Evolutionary conservation across 345 rosid species (phyloP), one percentile per base, ranked within the genome.

Genomic region (Populus nigra): DNA sequence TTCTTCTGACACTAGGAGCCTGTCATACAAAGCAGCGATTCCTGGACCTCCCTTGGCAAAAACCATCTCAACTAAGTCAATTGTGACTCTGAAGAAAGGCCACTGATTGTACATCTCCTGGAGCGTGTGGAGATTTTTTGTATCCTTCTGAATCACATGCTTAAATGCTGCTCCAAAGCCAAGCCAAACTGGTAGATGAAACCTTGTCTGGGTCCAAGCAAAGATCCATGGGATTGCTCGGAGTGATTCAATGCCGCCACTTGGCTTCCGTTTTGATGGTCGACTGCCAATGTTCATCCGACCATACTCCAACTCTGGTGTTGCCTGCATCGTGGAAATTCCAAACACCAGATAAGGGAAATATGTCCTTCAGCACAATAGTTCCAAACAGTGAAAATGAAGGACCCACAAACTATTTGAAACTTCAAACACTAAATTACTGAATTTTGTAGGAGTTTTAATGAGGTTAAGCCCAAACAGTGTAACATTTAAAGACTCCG

Each of bases 201-300:
- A 94, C 79, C 97, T 89, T 13, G 97, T 96, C 78, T 90, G 98
- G 0, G 97, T 94, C 99, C 98, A 96, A 1, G 93, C 98, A 86
- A 96, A 96, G 75, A 96, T 94, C 98, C 97, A 94, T 36, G 99
- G 98, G 83, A 96, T 96, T 59, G 98, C 98, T 72, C 98, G 92
- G 13, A 96, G 95, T 62, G 98, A 88, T 81, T 94, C 97, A 1
- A 96, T 94, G 47, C 99, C 99, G 31, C 99, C 98, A 39, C 97
- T 92, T 22, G 98, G 99, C 87, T 92, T 94, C 81, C 98, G 74
- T 89, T 92, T 96, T 49, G 99, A 91, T 62, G 98, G 99, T 71
- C 98, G 88, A 61, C 99, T 96, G 69, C 98, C 99, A 22, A 94
- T 94, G 86, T 96, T 96, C 98, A 96, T 91, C 73, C 98, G 87